phyloP scores from a whole-genome alignment of 139 green algal genomes.

The Chlorella sp. region DNA sequence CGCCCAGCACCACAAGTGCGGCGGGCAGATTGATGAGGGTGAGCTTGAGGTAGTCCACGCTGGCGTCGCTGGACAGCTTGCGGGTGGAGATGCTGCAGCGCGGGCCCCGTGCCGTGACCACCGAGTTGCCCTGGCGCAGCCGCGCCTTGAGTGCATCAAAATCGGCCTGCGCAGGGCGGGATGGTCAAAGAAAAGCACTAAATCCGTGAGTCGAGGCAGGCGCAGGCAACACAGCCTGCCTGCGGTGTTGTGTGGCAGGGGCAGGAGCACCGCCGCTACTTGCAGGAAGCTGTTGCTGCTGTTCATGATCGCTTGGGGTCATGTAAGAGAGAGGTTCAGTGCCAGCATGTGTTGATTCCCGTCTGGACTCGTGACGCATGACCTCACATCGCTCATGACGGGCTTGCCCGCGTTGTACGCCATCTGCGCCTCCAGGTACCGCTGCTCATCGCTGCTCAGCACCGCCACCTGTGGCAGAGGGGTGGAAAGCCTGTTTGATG shows the following conservation, averaged over 20 bases:
- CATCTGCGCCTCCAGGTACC: slow-evolving; percentile 86
- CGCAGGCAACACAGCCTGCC: no score
- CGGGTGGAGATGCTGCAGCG: slow-evolving; percentile 82
- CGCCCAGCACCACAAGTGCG: slow-evolving; percentile 69
- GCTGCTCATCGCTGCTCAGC: slow-evolving; percentile 75
- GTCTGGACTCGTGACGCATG: no score
- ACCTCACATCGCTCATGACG: slow-evolving; percentile 66
- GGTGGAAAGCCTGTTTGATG: no score
- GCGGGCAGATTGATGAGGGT: slow-evolving; percentile 88
- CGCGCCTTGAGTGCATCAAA: slow-evolving; percentile 82
- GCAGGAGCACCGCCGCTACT: no score
- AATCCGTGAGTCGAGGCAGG: no score
- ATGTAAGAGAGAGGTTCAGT: no score
- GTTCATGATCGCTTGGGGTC: no score
- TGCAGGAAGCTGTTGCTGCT: no score
- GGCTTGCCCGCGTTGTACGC: slow-evolving; percentile 74
- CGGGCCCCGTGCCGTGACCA: slow-evolving; percentile 66
- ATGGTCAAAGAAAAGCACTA: no score
- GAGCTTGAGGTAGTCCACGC: slow-evolving; percentile 88
- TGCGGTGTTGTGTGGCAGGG: no score
- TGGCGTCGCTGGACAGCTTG: slow-evolving; percentile 80
- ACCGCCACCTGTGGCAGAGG: slow-evolving; percentile 45
- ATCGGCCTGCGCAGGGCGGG: slow-evolving; percentile 49
- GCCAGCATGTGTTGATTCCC: no score
- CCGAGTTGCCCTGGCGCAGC: background rate